Base-by-base conservation (phyloP, 164 flowering plant species). In the Chimonanthus salicifolius region DNA sequence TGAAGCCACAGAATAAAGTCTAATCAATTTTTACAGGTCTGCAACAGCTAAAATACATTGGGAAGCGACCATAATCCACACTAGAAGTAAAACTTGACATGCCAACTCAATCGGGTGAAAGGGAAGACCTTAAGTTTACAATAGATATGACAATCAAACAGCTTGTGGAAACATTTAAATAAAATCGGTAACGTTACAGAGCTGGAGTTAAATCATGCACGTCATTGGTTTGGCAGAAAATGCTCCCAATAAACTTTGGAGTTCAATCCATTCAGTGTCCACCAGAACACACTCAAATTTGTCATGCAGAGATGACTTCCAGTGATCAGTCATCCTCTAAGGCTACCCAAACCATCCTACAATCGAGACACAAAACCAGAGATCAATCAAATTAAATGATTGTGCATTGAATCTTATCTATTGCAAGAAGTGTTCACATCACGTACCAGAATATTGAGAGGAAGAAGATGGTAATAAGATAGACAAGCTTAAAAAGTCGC, bases 401-500 rank as follows among this genome's bases (percentile, higher is more conserved):
- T 33, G 33, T 49, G 6, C 13, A 3, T n/a, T 7, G 6, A 2
- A 4, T 4, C 3, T 58, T 54, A 47, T 21, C n/a, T 16, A 16
- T 7, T 47, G 54, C 15, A 4, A 16, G 18, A 68, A 68, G 20
- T 20, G 21, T 16, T 47, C 7, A 68, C 11, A 47, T 68, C 15
- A n/a, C 51, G 45, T 85, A 94, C 97, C 97, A 89, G 77, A 94
- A 92, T 77, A 92, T 81, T 71, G 90, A 75, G 67, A 90, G 74
- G 78, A 90, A 89, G 75, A 94, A 89, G 69, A 88, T 82, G 71
- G 83, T 49, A 20, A 90, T 72, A 11, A 90, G 80, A 75, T 91
- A 94, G n/a, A 75, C 88, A 9, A 94, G 95, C 80, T 92, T 94
- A 87, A 90, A 75, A 69, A 92, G 88, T 47, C 97, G 86, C 64